Evolutionary conservation across 768 basidiomycete genomes (phyloP), one percentile per base, ranked within the genome.

Genomic region (Amanita polypyramis): DNA sequence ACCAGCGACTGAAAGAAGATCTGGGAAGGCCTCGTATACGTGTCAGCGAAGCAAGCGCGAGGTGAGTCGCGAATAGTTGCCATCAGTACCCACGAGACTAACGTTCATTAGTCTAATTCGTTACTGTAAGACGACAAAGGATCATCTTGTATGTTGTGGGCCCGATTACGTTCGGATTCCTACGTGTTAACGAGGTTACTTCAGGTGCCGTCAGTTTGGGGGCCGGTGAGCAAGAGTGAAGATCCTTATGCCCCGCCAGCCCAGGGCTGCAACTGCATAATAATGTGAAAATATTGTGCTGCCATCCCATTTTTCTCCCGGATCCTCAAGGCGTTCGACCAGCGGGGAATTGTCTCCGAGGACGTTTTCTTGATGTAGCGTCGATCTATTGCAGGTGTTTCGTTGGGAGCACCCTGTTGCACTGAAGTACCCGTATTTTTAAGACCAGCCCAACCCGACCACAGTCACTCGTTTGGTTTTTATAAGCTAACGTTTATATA

Each of bases 131-230:
- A 83, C 82, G 36, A 96, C 92, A 20, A 88, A 87, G 61, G 94
- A 96, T 64, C 82, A 85, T 56, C 74, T 92, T 52, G 87, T 90
- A 62, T 59, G 84, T 75, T n/a, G 41, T 32, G 20, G 43, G 9
- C 27, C 19, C 43, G 44, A 42, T 38, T 44, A 30, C 55, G 30
- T 51, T 33, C 46, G 6, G 21, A 1, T 53, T 21, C 36, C 20
- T 36, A 52, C 25, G 47, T 41, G 53, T 34, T 29, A 29, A 34
- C 50, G 45, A 23, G 34, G 43, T 56, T 17, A 36, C 47, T 56
- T 17, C 60, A 93, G 89, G 79, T 93, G 44, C 92, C 93, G 12
- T 90, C 86, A 29, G 86, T 98, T 45, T 98, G 94, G 94, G 94
- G 94, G 15, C 83, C 87, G 12, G 77, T 93, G 25, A 80, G 77